Base-by-base conservation (phyloP, 306 rosid genomes). In the Citrullus amarus region DNA sequence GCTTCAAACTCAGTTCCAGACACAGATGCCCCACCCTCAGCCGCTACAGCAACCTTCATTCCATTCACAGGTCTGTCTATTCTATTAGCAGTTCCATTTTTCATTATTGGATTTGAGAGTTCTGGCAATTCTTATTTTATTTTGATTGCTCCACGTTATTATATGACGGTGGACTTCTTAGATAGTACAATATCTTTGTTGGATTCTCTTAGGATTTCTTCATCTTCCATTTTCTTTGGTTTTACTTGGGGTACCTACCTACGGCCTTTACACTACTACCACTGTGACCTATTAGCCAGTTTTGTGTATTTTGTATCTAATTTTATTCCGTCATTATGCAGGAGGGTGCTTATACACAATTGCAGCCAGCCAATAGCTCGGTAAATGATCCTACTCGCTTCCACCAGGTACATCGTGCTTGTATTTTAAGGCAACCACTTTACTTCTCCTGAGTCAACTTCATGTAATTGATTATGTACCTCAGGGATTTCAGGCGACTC, bases 401-500 rank as follows among this genome's bases (percentile, higher is more conserved):
- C 84, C 87, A 85, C 60, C 92, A 85, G 88, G 93, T 88, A 80
- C 39, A 44, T 16, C 9, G 32, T 56, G 68, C 77, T 50, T 55
- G 7, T 46, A 71, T 56, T 43, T 12, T 7, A 44, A 36, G 12
- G 43, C 48, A 11, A 72, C 57, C 39, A 58, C 22, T 77, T 38
- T 54, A 28, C 46, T 5, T n/a, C 53, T 59, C 55, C 41, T 30
- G 43, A 43, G 63, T 30, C 16, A 38, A 67, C 77, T 80, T 83
- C 58, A 81, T 56, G 56, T 18, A 59, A 16, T 80, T 79, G 56
- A 77, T 58, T 81, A 38, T 67, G 66, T 36, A 84, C 74, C 46
- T 75, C 88, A 90, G 94, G 98, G 94, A 61, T 81, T 85, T 78
- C 87, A 87, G 79, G 79, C 88, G 74, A 66, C 87, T 58, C 97